Evolutionary conservation across 805 yeast genomes (phyloP), one percentile per base, ranked within the genome.

Genomic region (Lachancea nothofagi): DNA sequence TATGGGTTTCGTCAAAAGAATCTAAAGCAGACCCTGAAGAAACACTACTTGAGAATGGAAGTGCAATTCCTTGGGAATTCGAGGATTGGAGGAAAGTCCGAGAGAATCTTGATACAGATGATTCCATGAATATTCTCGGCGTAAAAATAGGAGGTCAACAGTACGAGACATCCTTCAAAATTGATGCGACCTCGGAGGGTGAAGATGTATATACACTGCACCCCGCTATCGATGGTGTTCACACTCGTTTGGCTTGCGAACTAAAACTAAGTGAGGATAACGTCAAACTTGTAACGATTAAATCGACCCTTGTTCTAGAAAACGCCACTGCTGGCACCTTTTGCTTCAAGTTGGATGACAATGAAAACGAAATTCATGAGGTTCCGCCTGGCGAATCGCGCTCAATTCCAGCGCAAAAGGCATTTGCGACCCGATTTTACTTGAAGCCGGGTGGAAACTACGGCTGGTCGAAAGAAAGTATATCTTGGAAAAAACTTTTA

Each of bases 31-130:
- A 46, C 10, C 38, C 44, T 7, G 51, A 49, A 1, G 23, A 61
- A 12, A 66, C 71, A 0, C 27, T 51, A 0, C 54, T 84, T 12
- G 59, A 65, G 28, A 69, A 77, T 37, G 74, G 74, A 1, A 76
- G 74, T 4, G 59, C 62, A 3, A 57, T 75, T 4, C 82, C 85
- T 1, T 93, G 97, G 97, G 79, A 88, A 29, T 94, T 94, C 66
- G 95, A 89, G 53, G 96, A 90, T 55, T 93, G 97, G 97, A 71
- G 85, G 45, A 71, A 72, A 22, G 74, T 88, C 18, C 79, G 98
- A 60, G 96, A 90, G 54, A 77, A 78, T 40, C 65, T 89, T 41
- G 80, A 76, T 45, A 75, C 82, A 3, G 82, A 82, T 40, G 76
- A 72, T 29, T 75, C 72, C 14, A 69, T 68, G n/a, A 80, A 78